Evolutionary conservation across 2,329 filamentous ascomycete species (phyloP).

Genomic region (Didymella segeticola): DNA sequence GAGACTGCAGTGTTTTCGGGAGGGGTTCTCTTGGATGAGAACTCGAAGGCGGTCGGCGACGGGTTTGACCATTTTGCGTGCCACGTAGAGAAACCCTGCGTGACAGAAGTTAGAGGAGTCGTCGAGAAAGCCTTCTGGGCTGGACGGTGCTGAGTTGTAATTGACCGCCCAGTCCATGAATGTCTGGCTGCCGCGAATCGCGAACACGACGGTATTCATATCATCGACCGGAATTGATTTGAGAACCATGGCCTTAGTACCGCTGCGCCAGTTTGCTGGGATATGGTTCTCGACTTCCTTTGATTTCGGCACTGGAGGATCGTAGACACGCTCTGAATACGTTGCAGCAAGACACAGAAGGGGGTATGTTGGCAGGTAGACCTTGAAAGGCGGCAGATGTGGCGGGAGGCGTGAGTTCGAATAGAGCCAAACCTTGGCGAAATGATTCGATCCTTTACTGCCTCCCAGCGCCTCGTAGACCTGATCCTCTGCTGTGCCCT

Average conservation of each 20-base stretch:
- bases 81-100: conserved; percentile 78
- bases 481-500: conserved; percentile 21
- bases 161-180: conserved; percentile 91
- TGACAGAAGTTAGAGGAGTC: conserved; percentile 80
- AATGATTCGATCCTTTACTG: conserved; percentile 50
- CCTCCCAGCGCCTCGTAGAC: conserved; percentile 22
- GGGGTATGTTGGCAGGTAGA: conserved; percentile 79
- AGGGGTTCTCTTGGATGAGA: conserved; percentile 74
- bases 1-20: conserved; percentile 69
- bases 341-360: conserved; percentile 79
- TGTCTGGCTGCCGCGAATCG: conserved; percentile 79
- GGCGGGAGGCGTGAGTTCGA: conserved; percentile 76
- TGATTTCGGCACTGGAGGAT: conserved; percentile 58
- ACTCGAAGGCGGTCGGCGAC: conserved; percentile 74
- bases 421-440: conserved; percentile 80
- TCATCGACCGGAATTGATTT: conserved; percentile 81
- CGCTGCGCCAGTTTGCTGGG: conserved; percentile 71
- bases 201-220: conserved; percentile 80
- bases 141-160: conserved; percentile 70
- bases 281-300: conserved; percentile 73
- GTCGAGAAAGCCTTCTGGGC: conserved; percentile 75
- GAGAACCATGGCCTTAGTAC: conserved; percentile 86
- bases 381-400: conserved; percentile 69
- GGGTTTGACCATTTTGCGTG: conserved; percentile 74
- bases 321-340: conserved; percentile 78